Evolutionary conservation across 805 yeast genomes (phyloP).

Genomic region (Zygoascus biomembranicola): DNA sequence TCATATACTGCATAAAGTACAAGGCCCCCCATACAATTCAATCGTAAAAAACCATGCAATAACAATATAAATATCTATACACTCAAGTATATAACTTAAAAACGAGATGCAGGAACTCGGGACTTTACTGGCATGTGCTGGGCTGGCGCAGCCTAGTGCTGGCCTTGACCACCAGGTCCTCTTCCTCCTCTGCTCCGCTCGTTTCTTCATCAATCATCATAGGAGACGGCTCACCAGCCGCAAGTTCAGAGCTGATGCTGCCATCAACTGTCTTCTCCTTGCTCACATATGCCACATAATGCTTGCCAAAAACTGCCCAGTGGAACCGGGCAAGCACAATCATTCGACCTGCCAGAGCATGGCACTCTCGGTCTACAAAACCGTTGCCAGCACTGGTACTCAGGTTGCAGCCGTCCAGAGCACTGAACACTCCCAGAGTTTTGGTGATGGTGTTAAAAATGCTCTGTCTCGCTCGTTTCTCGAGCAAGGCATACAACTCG

Average conservation of each 20-base stretch:
- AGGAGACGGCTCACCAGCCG: neutral
- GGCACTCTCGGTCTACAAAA: constrained; percentile 36
- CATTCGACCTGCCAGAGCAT: constrained; percentile 49
- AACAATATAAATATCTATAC: neutral
- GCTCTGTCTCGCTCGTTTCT: constrained; percentile 35
- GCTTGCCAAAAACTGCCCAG: constrained; percentile 73
- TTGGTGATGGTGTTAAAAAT: constrained; percentile 10
- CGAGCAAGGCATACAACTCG: constrained; percentile 68
- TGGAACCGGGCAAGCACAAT: constrained; percentile 66
- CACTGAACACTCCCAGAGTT: constrained; percentile 11
- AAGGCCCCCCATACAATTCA: no score
- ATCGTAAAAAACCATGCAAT: neutral
- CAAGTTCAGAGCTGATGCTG: neutral
- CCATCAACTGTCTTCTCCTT: neutral
- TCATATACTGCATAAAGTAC: no score
- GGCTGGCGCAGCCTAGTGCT: neutral
- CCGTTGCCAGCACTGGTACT: constrained; percentile 9
- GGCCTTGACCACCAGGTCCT: neutral
- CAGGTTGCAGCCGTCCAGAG: constrained; percentile 13
- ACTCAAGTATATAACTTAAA: neutral
- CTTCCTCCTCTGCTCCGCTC: neutral
- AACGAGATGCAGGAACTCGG: neutral
- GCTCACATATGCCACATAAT: constrained; percentile 37
- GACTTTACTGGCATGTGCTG: neutral
- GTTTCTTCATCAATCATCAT: neutral